Evolutionary conservation across 2,329 filamentous ascomycete genomes (phyloP).

Genomic region (Biscogniauxia mediterranea): DNA sequence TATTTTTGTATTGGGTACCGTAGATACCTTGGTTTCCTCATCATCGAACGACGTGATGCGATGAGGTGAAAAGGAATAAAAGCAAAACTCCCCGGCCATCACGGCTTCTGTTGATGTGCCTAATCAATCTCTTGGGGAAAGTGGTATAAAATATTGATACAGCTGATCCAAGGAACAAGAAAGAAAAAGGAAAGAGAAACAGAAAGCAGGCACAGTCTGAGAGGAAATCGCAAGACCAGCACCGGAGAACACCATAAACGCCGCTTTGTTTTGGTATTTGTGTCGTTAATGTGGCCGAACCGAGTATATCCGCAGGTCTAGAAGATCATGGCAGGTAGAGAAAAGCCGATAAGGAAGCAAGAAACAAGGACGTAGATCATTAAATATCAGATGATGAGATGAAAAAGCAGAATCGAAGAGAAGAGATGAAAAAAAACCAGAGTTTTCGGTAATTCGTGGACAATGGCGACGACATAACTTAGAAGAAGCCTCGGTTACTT

Average conservation of each 20-base stretch:
- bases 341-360: conserved; percentile 6
- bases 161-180: conserved; percentile 1
- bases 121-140: too few relatives aligned
- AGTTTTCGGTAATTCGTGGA: conserved; percentile 1
- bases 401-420: conserved; percentile 4
- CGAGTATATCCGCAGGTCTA: conserved; percentile 16
- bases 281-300: conserved; percentile 14
- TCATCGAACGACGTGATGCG: too few relatives aligned
- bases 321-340: neutral
- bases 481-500: conserved; percentile 43
- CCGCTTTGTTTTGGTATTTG: conserved; percentile 25
- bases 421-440: conserved; percentile 4
- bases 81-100: too few relatives aligned
- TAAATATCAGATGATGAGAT: conserved; percentile 15
- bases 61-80: too few relatives aligned
- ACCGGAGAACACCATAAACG: conserved; percentile 15
- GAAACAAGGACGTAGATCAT: conserved; percentile 28
- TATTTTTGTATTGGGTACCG: too few relatives aligned
- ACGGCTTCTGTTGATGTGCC: too few relatives aligned
- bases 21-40: too few relatives aligned
- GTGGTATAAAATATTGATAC: conserved; percentile 19
- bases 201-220: neutral
- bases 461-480: conserved; percentile 5
- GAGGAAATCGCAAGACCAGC: conserved; percentile 2
- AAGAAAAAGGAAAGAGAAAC: too few relatives aligned